Conservation (phyloP, 164 flowering plant genomes). For the Tinospora cordifolia region DNA sequence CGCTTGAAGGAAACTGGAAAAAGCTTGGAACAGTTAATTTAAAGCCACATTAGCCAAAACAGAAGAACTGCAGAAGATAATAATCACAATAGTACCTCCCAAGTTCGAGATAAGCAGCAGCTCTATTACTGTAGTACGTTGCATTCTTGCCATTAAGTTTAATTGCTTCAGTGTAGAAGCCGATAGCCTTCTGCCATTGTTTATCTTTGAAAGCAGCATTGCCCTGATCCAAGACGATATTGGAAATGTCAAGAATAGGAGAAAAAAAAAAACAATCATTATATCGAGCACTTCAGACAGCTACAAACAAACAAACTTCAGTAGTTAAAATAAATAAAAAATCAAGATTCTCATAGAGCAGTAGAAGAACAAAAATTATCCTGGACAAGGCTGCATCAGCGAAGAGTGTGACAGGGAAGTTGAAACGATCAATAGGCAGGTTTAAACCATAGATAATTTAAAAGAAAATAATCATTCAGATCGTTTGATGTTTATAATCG, state of each 20-base stretch:
- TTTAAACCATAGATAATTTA: neutral
- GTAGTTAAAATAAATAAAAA: no score
- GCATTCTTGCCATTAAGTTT: slow-evolving; percentile 70
- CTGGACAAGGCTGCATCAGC: neutral
- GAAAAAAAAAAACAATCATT: neutral
- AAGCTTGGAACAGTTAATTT: slow-evolving; percentile 13
- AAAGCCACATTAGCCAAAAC: neutral
- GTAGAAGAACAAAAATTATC: neutral
- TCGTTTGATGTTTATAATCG: no score
- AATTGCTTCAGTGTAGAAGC: slow-evolving; percentile 83
- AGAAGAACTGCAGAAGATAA: neutral
- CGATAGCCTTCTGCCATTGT: slow-evolving; percentile 80
- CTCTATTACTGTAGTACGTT: slow-evolving; percentile 90
- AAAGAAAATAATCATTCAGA: no score
- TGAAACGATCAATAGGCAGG: neutral
- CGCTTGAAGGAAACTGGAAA: slow-evolving; percentile 69
- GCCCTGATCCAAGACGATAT: slow-evolving; percentile 42
- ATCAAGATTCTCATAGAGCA: neutral
- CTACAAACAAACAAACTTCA: neutral
- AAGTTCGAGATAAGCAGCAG: slow-evolving; percentile 89
- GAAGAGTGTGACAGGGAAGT: neutral
- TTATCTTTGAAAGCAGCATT: slow-evolving; percentile 85
- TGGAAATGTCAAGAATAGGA: neutral
- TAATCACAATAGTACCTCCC: slow-evolving; percentile 51
- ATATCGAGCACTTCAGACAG: neutral